phyloP scores from a whole-genome alignment of 768 basidiomycete species.

The Asterophora parasitica region DNA sequence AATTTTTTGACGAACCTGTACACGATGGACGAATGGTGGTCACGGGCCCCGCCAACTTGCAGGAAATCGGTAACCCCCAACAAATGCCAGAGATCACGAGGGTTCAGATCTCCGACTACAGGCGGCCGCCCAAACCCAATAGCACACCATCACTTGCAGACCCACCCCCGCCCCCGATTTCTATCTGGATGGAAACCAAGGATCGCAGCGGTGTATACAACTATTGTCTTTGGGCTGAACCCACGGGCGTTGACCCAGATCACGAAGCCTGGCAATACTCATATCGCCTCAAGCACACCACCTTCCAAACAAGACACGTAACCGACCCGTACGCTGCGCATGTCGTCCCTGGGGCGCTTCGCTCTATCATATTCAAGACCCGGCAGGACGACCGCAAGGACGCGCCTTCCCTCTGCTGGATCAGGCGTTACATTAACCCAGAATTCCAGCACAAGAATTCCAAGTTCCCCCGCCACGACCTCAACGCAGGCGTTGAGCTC shows the following conservation, averaged over 20 bases:
- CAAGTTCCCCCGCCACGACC: conserved; percentile 5
- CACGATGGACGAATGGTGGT: no score
- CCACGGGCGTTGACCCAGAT: conserved; percentile 8
- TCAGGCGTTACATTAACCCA: conserved; percentile 37
- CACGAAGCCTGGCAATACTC: conserved; percentile 9
- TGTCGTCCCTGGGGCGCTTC: conserved; percentile 39
- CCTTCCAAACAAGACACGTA: conserved; percentile 22
- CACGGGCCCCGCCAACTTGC: no score
- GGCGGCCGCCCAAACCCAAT: conserved; percentile 22
- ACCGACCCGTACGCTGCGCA: conserved; percentile 22
- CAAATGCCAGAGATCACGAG: neutral
- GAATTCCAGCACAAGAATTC: conserved; percentile 14
- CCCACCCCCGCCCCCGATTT: conserved; percentile 34
- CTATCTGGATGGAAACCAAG: conserved; percentile 30
- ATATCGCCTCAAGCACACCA: conserved; percentile 23
- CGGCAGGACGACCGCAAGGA: conserved; percentile 27
- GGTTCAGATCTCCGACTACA: conserved; percentile 38
- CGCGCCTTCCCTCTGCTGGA: conserved; percentile 27
- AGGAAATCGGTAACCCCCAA: no score
- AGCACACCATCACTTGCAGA: conserved; percentile 4
- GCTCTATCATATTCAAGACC: conserved; percentile 38
- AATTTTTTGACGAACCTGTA: no score
- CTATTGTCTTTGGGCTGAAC: conserved; percentile 28
- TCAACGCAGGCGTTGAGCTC: neutral
- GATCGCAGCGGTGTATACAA: conserved; percentile 29